Percentiles rank a stretch among this genome's conserved stretches.
Evolutionary conservation across 192 early-diverging fungal species (phyloP).

Genomic region (Backusella mclennaniae): DNA sequence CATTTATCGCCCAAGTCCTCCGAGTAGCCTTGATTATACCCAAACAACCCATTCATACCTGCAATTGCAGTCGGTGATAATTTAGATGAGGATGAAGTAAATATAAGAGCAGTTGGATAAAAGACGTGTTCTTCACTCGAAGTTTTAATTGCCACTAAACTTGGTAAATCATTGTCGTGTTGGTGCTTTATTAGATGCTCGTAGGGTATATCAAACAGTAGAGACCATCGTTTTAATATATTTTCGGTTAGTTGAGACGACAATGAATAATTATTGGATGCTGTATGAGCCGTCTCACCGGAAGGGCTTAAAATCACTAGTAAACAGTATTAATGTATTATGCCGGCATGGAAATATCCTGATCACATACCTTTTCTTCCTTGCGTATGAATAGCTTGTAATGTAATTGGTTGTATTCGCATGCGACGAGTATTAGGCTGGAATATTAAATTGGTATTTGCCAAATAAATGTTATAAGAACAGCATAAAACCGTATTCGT

Average conservation of each 20-base stretch:
- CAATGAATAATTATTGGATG: constrained; percentile 3
- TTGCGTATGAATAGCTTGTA: not conserved
- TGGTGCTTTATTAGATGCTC: not conserved
- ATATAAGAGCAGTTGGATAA: constrained; percentile 28
- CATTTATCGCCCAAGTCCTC: constrained; percentile 34
- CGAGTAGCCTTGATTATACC: constrained; percentile 27
- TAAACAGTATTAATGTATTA: not conserved
- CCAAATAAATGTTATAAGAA: constrained; percentile 32
- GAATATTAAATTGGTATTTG: constrained; percentile 31
- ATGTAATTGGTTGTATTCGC: constrained; percentile 8
- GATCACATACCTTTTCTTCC: not conserved
- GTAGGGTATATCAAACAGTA: constrained; percentile 23
- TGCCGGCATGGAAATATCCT: not conserved
- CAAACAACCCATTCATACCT: constrained; percentile 21
- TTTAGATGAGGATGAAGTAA: constrained; percentile 18
- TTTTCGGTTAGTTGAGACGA: constrained; percentile 12
- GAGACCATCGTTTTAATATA: constrained; percentile 22
- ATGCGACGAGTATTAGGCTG: constrained; percentile 29
- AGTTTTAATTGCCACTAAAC: not conserved
- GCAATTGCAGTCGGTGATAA: constrained; percentile 18
- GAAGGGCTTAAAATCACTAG: constrained; percentile 22
- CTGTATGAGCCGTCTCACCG: constrained; percentile 11
- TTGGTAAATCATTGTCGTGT: not conserved
- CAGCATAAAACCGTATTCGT: constrained; percentile 20
- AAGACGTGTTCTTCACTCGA: constrained; percentile 14